Base-by-base conservation (phyloP, 495 filamentous ascomycete genomes). In the Hypoxylon trugodes region DNA sequence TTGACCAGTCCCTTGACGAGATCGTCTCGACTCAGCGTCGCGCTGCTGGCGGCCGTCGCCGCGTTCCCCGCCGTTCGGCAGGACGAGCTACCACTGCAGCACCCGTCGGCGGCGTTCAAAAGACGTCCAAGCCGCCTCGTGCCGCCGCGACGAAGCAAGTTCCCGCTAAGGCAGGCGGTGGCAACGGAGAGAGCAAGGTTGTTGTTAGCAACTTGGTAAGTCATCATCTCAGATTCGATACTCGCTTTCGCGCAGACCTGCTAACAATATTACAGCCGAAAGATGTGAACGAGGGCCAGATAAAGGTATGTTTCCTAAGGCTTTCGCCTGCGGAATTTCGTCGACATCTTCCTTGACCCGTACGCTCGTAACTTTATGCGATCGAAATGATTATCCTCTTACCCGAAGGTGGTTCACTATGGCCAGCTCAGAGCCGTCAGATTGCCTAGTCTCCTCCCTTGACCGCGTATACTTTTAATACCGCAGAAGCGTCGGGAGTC, bases 251-350 rank as follows among this genome's bases (percentile, higher is more conserved):
- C n/a, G 21, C 1, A 33, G 21, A n/a, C 21, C 48, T 41, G 55
- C 87, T 93, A 84, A 92, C 75, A 50, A 50, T 13, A 12, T 45
- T 35, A 12, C 64, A 98, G 92, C 95, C 95, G 73, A 83, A 85
- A 79, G 95, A 98, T 89, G 92, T 98, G 76, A 89, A 85, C 80
- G 95, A 97, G 82, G 79, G 73, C 76, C 90, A 92, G 87, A 93
- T 98, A 82, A 97, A 98, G 96, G 95, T 98, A 98, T 93, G 95
- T 98, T 91, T 87, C 89, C 82, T 79, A 81, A 77, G 80, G 77
- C 73, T 60, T 59, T 73, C 61, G 78, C 79, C 79, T 76, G 74
- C 73, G 76, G 81, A 81, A 73, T 84, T 79, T 79, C 65, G 73
- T 83, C 81, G 82, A 79, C 76, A 75, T 73, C 71, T 76, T 73